phyloP scores from a whole-genome alignment of 331 rosid genomes.

The Acacia pycnantha region DNA sequence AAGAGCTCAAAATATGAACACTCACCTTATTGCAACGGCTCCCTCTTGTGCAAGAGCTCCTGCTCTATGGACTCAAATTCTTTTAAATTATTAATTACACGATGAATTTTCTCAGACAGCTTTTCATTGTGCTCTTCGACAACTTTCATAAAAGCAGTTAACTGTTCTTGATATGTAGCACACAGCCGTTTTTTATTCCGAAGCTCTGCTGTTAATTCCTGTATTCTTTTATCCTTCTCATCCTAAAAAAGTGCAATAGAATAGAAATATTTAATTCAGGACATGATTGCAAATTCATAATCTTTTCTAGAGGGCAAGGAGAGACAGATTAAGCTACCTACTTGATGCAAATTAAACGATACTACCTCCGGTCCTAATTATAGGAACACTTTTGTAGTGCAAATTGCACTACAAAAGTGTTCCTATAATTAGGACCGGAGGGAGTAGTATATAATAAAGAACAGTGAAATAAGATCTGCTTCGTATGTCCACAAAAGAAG shows the following conservation, averaged over 20 bases:
- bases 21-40: slow-evolving; percentile 43
- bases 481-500: not conserved
- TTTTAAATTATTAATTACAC: slow-evolving; percentile 68
- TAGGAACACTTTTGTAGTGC: no score
- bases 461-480: not conserved
- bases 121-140: slow-evolving; percentile 82
- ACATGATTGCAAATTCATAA: slow-evolving; percentile 18
- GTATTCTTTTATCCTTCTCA: slow-evolving; percentile 89
- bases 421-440: no score
- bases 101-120: slow-evolving; percentile 65
- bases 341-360: not conserved
- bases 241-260: slow-evolving; percentile 49
- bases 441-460: not conserved
- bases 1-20: slow-evolving; percentile 1
- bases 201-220: slow-evolving; percentile 83
- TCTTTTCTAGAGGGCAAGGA: not conserved
- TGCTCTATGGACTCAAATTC: slow-evolving; percentile 66
- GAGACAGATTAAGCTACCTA: not conserved
- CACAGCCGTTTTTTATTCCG: slow-evolving; percentile 86
- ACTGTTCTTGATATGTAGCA: slow-evolving; percentile 76
- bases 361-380: no score
- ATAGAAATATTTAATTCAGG: not conserved
- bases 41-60: slow-evolving; percentile 56
- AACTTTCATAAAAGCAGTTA: slow-evolving; percentile 60
- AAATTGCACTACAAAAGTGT: no score